Evolutionary conservation across 352 stramenopile genomes (phyloP), one percentile per base, ranked within the genome.

Genomic region (Globisporangium uncinulatum): DNA sequence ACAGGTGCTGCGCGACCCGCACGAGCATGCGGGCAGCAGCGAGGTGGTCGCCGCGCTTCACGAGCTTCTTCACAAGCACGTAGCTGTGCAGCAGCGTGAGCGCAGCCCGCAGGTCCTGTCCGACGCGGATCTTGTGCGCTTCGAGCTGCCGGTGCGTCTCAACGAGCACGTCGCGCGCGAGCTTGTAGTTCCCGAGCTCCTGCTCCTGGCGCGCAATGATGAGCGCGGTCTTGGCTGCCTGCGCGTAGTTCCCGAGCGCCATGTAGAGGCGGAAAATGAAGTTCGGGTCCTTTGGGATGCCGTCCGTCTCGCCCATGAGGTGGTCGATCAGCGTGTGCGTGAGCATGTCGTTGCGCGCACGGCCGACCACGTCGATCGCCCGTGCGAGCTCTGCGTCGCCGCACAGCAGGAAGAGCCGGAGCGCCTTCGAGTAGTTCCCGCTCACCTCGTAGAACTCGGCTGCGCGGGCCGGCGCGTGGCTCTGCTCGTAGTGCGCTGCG

Each of bases 191-290:
- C 24, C 92, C 90, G 2, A 97, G 76, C 56, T 96, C 88, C 58
- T 97, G 89, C 67, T 98, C 90, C 57, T 98, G 89, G 31, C 86
- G 74, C 24, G 94, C 85, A 57, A 98, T 98, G 66, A 98, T 96
- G 53, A 97, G 81, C 11, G 93, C 93, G 6, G 93, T 98, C 63
- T 97, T 97, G 15, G 90, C 87, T 0, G 93, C 93, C 61, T 98
- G 86, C 0, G 86, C 67, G 70, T 96, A 98, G 69, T 98, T 97
- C 17, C 87, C 91, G n/a, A 98, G 77, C 20, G 89, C 88, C 77
- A 98, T 83, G 73, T 98, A 98, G 15, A 98, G 65, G 0, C 90
- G 81, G 56, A 97, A 98, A 54, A 98, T 97, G 61, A 98, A 94
- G 61, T 97, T 93, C 6, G 92, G 90, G 58, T 98, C 94, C 66